Evolutionary conservation across 2,329 filamentous ascomycete genomes (phyloP).

Genomic region (Exophiala sp.): DNA sequence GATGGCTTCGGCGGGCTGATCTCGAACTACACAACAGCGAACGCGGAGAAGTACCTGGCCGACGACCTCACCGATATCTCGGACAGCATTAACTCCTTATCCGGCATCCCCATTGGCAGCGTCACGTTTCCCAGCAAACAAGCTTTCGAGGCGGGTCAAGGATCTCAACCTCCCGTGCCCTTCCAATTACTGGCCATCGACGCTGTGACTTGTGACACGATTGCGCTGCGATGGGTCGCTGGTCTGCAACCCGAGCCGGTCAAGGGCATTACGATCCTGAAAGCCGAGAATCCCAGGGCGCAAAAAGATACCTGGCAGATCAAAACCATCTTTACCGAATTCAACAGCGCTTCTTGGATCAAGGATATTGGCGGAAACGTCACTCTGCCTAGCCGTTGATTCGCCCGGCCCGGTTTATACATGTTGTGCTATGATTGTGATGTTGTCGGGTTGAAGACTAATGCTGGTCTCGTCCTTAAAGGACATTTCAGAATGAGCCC

Average conservation of each 20-base stretch:
- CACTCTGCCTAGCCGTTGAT: conserved; percentile 13
- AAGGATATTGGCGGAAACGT: conserved; percentile 23
- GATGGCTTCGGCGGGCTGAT: conserved; percentile 18
- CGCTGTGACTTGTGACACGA: conserved; percentile 31
- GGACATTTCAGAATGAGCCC: too few relatives aligned
- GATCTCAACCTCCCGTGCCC: conserved; percentile 30
- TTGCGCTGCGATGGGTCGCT: conserved; percentile 32
- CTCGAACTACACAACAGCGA: conserved; percentile 18
- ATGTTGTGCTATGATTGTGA: too few relatives aligned
- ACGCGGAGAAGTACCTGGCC: conserved; percentile 24
- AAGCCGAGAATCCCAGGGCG: conserved; percentile 20
- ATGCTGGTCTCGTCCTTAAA: too few relatives aligned
- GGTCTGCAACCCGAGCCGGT: conserved; percentile 26
- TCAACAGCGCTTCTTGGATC: conserved; percentile 30
- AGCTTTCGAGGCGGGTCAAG: conserved; percentile 30
- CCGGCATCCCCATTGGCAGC: conserved; percentile 30
- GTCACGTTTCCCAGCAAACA: conserved; percentile 33
- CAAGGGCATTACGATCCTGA: conserved; percentile 33
- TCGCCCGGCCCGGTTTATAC: neutral
- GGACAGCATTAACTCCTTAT: conserved; percentile 34
- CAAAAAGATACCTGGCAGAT: conserved; percentile 32
- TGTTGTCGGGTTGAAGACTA: too few relatives aligned
- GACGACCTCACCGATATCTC: conserved; percentile 31
- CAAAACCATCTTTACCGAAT: conserved; percentile 34
- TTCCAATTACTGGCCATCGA: conserved; percentile 28